Conservation (phyloP, 768 basidiomycete species). For the Vararia minispora region DNA sequence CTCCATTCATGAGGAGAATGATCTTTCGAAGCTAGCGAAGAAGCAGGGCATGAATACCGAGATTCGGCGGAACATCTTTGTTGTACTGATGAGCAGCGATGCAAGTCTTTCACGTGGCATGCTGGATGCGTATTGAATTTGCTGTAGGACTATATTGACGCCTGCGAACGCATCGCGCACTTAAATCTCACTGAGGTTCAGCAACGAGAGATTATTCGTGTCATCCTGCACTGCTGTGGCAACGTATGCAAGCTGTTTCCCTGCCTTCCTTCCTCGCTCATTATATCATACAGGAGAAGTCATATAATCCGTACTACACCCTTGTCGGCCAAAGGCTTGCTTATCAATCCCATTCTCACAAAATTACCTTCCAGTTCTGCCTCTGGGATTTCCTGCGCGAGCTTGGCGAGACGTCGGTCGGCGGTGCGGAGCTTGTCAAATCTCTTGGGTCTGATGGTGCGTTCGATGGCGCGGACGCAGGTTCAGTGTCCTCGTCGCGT, state of each 20-base stretch:
- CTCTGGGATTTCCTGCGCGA: slow-evolving; percentile 96
- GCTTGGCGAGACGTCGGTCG: slow-evolving; percentile 74
- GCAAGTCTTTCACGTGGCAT: slow-evolving; percentile 32
- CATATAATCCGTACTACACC: slow-evolving; percentile 93
- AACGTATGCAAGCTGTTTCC: slow-evolving; percentile 68
- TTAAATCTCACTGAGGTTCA: slow-evolving; percentile 80
- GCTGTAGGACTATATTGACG: slow-evolving; percentile 86
- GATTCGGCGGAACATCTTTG: slow-evolving; percentile 81
- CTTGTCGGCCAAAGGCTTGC: slow-evolving; percentile 82
- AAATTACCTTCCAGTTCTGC: slow-evolving; percentile 88
- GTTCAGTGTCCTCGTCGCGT: slow-evolving; percentile 45
- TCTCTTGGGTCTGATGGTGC: slow-evolving; percentile 37
- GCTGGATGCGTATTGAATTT: not conserved
- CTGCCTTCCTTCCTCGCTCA: slow-evolving; percentile 3
- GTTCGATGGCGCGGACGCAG: slow-evolving; percentile 30
- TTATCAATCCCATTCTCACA: slow-evolving; percentile 67
- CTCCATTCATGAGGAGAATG: slow-evolving; percentile 22
- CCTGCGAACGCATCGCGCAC: slow-evolving; percentile 80
- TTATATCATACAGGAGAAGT: slow-evolving; percentile 51
- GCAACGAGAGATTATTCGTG: slow-evolving; percentile 90
- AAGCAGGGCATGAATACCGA: slow-evolving; percentile 99
- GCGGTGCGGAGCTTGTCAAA: slow-evolving; percentile 70
- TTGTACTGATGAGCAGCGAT: slow-evolving; percentile 92
- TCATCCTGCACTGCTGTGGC: slow-evolving; percentile 85
- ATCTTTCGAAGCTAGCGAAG: slow-evolving; percentile 69